Percentiles rank a stretch among this genome's conserved stretches.
Conservation (phyloP, 1,139 yeast genomes). For the Geotrichum siamense region DNA sequence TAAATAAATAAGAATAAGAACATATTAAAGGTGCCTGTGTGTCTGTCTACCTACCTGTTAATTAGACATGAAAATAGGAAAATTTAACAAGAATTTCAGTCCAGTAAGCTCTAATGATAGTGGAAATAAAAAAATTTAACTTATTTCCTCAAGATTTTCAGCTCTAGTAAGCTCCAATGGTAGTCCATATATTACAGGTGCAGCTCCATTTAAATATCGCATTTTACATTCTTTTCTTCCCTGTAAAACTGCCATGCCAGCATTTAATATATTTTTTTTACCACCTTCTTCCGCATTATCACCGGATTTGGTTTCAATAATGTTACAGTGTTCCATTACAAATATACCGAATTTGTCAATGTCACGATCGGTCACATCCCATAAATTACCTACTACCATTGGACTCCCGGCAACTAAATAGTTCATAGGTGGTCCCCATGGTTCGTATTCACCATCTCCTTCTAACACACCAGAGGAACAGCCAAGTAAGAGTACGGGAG, state of each 20-base stretch:
- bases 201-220: constrained; percentile 67
- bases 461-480: constrained; percentile 79
- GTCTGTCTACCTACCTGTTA: no score
- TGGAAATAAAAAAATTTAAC: no score
- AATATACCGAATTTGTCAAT: constrained; percentile 68
- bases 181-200: constrained; percentile 72
- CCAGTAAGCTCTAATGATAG: no score
- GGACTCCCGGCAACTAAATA: constrained; percentile 79
- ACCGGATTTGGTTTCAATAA: constrained; percentile 36
- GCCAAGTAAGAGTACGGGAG: constrained; percentile 66
- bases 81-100: no score
- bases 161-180: constrained; percentile 41
- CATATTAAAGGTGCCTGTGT: no score
- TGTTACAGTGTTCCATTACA: constrained; percentile 57
- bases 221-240: constrained; percentile 62
- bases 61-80: no score
- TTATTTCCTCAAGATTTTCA: no score
- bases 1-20: no score
- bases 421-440: constrained; percentile 68
- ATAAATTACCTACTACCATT: constrained; percentile 72
- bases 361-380: constrained; percentile 98
- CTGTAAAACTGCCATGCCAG: constrained; percentile 47
- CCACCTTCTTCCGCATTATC: constrained; percentile 16
- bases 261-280: constrained; percentile 24
- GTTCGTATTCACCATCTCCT: constrained; percentile 54